Percentiles rank a stretch among this genome's conserved stretches.
phyloP scores from a whole-genome alignment of 495 filamentous ascomycete genomes.

The Mytilinidion resinicola region DNA sequence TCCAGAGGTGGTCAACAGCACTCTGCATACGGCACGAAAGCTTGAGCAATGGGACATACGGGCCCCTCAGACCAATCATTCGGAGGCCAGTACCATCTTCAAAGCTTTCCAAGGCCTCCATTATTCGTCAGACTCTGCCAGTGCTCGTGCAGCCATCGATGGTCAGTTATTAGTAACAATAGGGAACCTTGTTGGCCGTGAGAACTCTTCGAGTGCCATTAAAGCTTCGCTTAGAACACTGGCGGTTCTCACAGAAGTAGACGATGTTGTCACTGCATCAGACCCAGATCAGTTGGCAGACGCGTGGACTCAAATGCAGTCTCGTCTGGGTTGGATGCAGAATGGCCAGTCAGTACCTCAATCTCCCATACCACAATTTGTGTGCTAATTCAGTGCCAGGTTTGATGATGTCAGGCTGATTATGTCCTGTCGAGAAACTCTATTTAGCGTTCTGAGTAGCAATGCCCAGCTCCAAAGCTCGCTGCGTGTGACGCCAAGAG shows the following conservation, averaged over 20 bases:
- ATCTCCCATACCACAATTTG: constrained; percentile 1
- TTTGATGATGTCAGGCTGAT: constrained; percentile 77
- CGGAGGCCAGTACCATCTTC: constrained; percentile 64
- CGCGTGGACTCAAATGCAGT: constrained; percentile 55
- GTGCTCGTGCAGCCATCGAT: constrained; percentile 51
- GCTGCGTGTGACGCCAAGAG: constrained; percentile 49
- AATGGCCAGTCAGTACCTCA: constrained; percentile 54
- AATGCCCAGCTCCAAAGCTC: constrained; percentile 54
- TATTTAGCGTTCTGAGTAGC: constrained; percentile 73
- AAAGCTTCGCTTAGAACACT: constrained; percentile 62
- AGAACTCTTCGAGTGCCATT: constrained; percentile 52
- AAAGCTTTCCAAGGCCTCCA: constrained; percentile 73
- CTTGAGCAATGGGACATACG: constrained; percentile 91
- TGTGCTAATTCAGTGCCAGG: constrained; percentile 38
- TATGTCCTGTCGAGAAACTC: constrained; percentile 70
- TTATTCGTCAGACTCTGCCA: constrained; percentile 50
- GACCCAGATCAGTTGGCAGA: constrained; percentile 55
- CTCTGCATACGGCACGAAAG: constrained; percentile 75
- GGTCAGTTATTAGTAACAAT: constrained; percentile 60
- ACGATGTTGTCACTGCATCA: constrained; percentile 61
- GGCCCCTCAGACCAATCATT: constrained; percentile 54
- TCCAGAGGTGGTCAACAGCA: constrained; percentile 54
- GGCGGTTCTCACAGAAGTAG: constrained; percentile 72
- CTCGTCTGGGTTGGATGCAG: constrained; percentile 69
- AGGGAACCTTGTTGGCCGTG: constrained; percentile 46